These are phyloP conservation scores for Imleria badia DNA, from an alignment of 768 basidiomycete genomes.

Conservation along the genomic window DNA sequence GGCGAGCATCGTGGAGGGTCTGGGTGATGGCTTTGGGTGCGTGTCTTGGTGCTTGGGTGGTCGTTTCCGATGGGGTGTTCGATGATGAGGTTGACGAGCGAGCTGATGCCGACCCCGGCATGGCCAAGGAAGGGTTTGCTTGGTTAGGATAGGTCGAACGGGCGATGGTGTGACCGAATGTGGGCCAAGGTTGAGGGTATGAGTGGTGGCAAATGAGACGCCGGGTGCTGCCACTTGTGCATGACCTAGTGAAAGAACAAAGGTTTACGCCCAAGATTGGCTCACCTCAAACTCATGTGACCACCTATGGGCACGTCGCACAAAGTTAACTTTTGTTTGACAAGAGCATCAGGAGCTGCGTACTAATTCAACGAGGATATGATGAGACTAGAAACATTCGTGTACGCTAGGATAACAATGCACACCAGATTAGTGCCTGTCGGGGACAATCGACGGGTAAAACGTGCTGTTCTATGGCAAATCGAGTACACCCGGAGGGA, in stretches of 20 bases:
- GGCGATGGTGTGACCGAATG: not conserved
- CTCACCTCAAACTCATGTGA: constrained; percentile 14
- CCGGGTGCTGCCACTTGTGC: not conserved
- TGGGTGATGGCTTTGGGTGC: not conserved
- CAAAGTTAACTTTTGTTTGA: not conserved
- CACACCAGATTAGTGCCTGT: too few relatives aligned
- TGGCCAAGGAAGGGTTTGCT: constrained; percentile 21
- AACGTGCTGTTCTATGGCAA: too few relatives aligned
- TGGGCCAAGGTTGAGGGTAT: not conserved
- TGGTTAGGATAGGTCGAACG: not conserved
- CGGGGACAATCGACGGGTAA: too few relatives aligned
- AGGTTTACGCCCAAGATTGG: not conserved
- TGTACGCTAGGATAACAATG: too few relatives aligned
- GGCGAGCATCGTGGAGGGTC: not conserved
- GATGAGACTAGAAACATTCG: too few relatives aligned
- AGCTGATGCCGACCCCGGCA: constrained; percentile 30
- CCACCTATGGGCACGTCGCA: too few relatives aligned
- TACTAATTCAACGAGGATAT: too few relatives aligned
- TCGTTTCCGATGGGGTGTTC: constrained; percentile 16
- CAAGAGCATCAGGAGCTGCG: too few relatives aligned
- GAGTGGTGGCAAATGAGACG: not conserved
- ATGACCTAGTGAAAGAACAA: not conserved
- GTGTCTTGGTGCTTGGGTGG: constrained; percentile 9
- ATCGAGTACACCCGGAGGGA: too few relatives aligned
- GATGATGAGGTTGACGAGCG: constrained; percentile 28